Evolutionary conservation across 495 filamentous ascomycete genomes (phyloP).

Genomic region (Aspergillus campestris): DNA sequence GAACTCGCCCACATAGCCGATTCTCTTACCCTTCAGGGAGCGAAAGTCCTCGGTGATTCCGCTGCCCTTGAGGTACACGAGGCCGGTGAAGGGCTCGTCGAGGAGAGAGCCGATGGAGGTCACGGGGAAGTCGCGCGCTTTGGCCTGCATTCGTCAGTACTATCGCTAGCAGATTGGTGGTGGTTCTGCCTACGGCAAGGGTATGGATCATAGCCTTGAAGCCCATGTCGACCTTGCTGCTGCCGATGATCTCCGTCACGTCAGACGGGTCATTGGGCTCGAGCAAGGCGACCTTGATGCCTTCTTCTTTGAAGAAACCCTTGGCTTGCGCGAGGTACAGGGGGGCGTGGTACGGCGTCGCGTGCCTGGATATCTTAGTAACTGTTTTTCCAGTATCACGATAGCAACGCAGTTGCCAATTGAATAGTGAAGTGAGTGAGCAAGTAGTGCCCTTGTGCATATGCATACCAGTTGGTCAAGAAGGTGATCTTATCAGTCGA

Average conservation of each 20-base stretch:
- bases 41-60: slow-evolving; percentile 58
- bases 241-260: slow-evolving; percentile 67
- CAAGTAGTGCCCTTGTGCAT: background rate
- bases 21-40: slow-evolving; percentile 56
- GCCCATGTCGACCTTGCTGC: slow-evolving; percentile 61
- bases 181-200: slow-evolving; percentile 41
- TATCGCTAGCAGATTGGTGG: background rate
- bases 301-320: slow-evolving; percentile 62
- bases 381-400: background rate
- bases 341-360: slow-evolving; percentile 65
- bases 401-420: background rate
- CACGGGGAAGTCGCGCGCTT: slow-evolving; percentile 62
- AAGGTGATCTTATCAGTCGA: slow-evolving; percentile 70
- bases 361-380: slow-evolving; percentile 47
- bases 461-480: slow-evolving; percentile 58
- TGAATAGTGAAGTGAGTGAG: background rate
- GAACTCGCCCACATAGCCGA: slow-evolving; percentile 67
- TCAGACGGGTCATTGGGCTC: slow-evolving; percentile 65
- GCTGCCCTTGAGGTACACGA: slow-evolving; percentile 59
- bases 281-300: slow-evolving; percentile 60
- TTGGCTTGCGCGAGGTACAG: slow-evolving; percentile 62
- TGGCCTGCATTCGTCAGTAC: slow-evolving; percentile 36
- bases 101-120: slow-evolving; percentile 59
- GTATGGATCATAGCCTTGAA: slow-evolving; percentile 75
- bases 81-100: slow-evolving; percentile 65